Conservation (phyloP, 768 basidiomycete species). For the Xanthoconium stramineum region DNA sequence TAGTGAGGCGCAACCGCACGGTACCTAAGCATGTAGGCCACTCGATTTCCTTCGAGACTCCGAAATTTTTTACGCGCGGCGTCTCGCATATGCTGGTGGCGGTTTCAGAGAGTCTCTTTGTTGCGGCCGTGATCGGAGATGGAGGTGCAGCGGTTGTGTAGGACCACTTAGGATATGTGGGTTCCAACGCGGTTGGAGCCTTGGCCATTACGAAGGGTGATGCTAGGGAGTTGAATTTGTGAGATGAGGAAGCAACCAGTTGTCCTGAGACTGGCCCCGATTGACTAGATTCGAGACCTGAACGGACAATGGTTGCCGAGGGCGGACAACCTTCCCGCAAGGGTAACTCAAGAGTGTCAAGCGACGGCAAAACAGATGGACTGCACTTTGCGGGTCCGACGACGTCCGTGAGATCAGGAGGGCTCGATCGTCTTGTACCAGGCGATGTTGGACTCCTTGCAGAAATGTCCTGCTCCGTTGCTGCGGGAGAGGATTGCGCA, state of each 20-base stretch:
- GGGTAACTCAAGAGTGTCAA: constrained; percentile 15
- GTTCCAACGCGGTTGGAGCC: not conserved
- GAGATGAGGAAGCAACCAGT: not conserved
- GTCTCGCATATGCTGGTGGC: not conserved
- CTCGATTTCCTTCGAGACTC: not conserved
- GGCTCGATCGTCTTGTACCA: not conserved
- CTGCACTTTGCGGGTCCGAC: not conserved
- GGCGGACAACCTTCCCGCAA: constrained; percentile 10
- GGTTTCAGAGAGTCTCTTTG: not conserved
- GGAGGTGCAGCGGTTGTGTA: not conserved
- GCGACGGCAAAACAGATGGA: constrained; percentile 4
- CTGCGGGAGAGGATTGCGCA: not conserved
- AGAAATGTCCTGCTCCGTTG: constrained; percentile 1
- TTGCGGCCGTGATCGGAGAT: not conserved
- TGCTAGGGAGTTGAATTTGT: constrained; percentile 9
- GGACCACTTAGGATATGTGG: not conserved
- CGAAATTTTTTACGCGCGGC: not conserved
- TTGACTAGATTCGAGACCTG: constrained; percentile 7
- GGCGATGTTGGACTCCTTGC: not conserved
- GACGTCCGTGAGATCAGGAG: not conserved
- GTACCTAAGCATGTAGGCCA: not conserved
- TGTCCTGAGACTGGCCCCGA: not conserved
- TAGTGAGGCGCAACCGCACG: constrained; percentile 1
- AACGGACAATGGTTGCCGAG: constrained; percentile 24
- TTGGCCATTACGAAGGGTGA: constrained; percentile 14